These are phyloP conservation scores for Tetracentron sinense DNA, from an alignment of 164 flowering plant genomes.

Conservation along the genomic window DNA sequence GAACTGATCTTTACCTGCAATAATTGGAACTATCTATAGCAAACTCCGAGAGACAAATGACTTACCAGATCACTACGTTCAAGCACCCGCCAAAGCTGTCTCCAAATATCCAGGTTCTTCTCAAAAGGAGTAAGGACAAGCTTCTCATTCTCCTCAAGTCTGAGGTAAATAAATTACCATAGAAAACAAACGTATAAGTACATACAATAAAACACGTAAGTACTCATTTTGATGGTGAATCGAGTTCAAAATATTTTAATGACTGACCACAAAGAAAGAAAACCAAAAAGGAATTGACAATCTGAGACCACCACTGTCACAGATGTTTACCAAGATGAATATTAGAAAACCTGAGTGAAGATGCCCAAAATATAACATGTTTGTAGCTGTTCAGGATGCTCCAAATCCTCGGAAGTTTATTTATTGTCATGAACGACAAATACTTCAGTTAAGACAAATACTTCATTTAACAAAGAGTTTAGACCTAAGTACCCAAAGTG, in stretches of 20 bases:
- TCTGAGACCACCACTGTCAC: background rate
- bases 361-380: background rate
- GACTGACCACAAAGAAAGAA: background rate
- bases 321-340: background rate
- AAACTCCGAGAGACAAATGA: background rate
- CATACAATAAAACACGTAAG: background rate
- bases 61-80: constrained; percentile 94
- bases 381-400: background rate
- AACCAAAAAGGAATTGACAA: background rate
- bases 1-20: background rate
- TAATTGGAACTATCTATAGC: background rate
- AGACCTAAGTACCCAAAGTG: too few species aligned
- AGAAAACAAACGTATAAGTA: background rate
- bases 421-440: too few species aligned
- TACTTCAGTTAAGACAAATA: too few species aligned
- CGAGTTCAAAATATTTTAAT: too few species aligned
- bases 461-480: too few species aligned
- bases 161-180: constrained; percentile 24
- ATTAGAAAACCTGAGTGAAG: background rate
- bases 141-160: constrained; percentile 93
- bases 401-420: too few species aligned
- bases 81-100: constrained; percentile 98
- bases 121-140: constrained; percentile 98
- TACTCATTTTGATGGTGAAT: too few species aligned
- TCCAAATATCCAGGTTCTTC: constrained; percentile 96